phyloP scores from a whole-genome alignment of 345 rosid genomes.

The Salix dunnii region DNA sequence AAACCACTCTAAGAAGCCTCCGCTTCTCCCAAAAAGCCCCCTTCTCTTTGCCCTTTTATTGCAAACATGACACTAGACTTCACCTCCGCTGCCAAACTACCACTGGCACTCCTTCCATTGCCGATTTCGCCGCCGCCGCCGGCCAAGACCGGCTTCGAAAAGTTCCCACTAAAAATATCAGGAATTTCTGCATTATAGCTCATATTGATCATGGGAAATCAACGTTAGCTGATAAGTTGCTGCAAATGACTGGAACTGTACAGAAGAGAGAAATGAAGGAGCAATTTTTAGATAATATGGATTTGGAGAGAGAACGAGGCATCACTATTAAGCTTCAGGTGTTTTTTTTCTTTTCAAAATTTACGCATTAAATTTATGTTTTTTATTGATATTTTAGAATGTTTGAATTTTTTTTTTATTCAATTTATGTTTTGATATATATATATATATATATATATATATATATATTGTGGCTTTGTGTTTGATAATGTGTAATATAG shows the following conservation, averaged over 20 bases:
- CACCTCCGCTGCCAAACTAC: constrained; percentile 1
- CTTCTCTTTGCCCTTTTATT: background rate
- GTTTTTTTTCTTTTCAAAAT: background rate
- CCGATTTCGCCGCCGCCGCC: constrained; percentile 32
- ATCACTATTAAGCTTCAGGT: constrained; percentile 97
- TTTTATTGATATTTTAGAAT: background rate
- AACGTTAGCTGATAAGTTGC: constrained; percentile 91
- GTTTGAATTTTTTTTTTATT: background rate
- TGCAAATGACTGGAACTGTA: constrained; percentile 90
- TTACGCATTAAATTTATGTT: background rate
- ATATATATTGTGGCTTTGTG: background rate
- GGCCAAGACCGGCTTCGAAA: constrained; percentile 82
- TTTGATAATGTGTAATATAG: constrained; percentile 30
- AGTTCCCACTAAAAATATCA: constrained; percentile 72
- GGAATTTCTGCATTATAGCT: constrained; percentile 89
- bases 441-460: no score
- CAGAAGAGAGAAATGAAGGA: constrained; percentile 94
- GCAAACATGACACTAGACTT: constrained; percentile 1
- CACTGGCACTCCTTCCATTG: background rate
- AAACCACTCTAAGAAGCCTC: background rate
- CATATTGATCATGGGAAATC: constrained; percentile 99
- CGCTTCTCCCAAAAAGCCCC: background rate
- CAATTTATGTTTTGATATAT: background rate
- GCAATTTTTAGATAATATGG: constrained; percentile 97
- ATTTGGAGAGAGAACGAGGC: constrained; percentile 98